Base-by-base conservation (phyloP, 768 basidiomycete genomes). In the Rhodotorula graminis region DNA sequence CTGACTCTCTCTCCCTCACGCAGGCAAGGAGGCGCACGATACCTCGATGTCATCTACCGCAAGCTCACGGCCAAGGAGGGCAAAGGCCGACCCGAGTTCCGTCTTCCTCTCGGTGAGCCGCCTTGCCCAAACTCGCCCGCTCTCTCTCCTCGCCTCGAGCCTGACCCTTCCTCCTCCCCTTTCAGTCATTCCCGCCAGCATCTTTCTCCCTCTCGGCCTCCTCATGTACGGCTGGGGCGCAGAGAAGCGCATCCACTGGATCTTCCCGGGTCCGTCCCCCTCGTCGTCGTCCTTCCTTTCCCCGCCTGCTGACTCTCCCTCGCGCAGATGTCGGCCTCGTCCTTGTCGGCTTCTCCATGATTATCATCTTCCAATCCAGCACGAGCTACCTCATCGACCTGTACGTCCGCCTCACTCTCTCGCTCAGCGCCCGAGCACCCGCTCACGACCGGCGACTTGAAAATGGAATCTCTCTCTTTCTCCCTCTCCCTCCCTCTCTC, bases 221-320 rank as follows among this genome's bases (percentile, higher is more conserved):
- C 80, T 92, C 31, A 82, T 92, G 12, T 79, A 86, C 12, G 90
- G 91, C 2, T 92, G 90, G 89, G 82, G 86, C 0, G 87, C 88
- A 9, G 81, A 89, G 74, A 75, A 82, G 0, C 78, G 82, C 21
- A 79, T 87, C 0, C 86, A 86, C 70, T 93, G 91, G 91, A 86
- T 91, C 61, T 87, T 82, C 0, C 58, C 58, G 2, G 65, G 47
- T 52, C 84, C 55, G 27, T 55, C 55, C 42, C 57, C 55, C 65
- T 42, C 56, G n/a, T n/a, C n/a, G n/a, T 37, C n/a, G 55, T n/a
- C 23, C 18, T 21, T 67, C 16, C 25, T 27, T 42, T 11, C 33
- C 49, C 2, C 29, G 27, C 27, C 29, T 33, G 18, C 44, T 60
- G 46, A 21, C 53, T 6, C 7, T 60, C 49, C 15, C 37, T 15